These are phyloP conservation scores for Thamnidium elegans DNA, from an alignment of 192 early-diverging fungal genomes.

Conservation along the genomic window DNA sequence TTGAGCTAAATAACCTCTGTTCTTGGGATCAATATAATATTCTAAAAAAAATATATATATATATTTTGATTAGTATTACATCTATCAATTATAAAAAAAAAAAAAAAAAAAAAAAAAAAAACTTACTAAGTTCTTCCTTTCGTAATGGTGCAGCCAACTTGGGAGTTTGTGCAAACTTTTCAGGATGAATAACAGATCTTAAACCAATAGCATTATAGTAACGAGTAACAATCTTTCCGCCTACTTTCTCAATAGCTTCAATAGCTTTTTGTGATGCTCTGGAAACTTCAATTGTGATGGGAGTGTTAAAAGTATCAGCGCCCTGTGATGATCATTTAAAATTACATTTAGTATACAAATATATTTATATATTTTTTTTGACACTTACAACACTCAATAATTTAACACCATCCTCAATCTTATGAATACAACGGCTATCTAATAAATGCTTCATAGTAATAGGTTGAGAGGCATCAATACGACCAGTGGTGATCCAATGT, in stretches of 20 bases:
- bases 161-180: constrained; percentile 71
- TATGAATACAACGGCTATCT: constrained; percentile 64
- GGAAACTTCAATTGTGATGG: constrained; percentile 84
- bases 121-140: constrained; percentile 56
- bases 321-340: constrained; percentile 58
- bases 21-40: constrained; percentile 14
- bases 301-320: constrained; percentile 67
- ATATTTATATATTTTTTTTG: too few species aligned
- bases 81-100: neutral
- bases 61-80: neutral
- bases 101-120: too few species aligned
- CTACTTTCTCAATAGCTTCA: constrained; percentile 72
- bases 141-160: constrained; percentile 65
- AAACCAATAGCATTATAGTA: constrained; percentile 78
- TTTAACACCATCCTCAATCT: constrained; percentile 83
- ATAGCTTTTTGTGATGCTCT: constrained; percentile 78
- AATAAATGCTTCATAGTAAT: constrained; percentile 82
- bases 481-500: constrained; percentile 84
- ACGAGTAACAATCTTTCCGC: constrained; percentile 77
- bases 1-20: constrained; percentile 10
- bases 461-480: constrained; percentile 72
- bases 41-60: constrained; percentile 13
- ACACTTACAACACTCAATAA: constrained; percentile 62
- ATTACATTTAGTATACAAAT: too few species aligned
- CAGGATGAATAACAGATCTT: constrained; percentile 73